These are phyloP conservation scores for Suhomyces kilbournensis DNA, from an alignment of 805 yeast species.

Conservation along the genomic window DNA sequence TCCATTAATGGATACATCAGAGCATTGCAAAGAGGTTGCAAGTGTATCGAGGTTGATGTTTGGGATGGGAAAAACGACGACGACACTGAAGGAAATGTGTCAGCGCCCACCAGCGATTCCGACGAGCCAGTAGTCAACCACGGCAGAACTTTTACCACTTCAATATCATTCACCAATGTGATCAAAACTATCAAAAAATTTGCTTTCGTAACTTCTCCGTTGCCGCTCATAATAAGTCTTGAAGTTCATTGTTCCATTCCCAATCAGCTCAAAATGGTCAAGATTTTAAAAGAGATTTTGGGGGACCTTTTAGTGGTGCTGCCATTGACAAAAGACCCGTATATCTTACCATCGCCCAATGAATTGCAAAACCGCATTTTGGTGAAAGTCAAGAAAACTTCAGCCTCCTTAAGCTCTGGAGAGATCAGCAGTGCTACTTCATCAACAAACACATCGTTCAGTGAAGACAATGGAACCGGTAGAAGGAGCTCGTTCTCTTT, in stretches of 20 bases:
- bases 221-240: conserved; percentile 80
- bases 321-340: conserved; percentile 29
- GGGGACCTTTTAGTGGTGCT: conserved; percentile 53
- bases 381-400: conserved; percentile 71
- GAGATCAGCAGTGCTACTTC: conserved; percentile 20
- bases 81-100: conserved; percentile 13
- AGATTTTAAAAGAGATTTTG: conserved; percentile 52
- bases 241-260: conserved; percentile 75
- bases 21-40: conserved; percentile 86
- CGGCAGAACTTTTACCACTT: conserved; percentile 78
- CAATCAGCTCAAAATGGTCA: conserved; percentile 61
- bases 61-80: conserved; percentile 72
- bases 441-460: conserved; percentile 41
- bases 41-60: conserved; percentile 91
- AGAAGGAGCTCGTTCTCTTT: conserved; percentile 18
- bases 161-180: conserved; percentile 68
- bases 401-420: conserved; percentile 14
- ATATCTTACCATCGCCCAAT: conserved; percentile 61
- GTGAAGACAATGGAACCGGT: conserved; percentile 33
- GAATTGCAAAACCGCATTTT: conserved; percentile 68
- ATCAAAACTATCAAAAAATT: conserved; percentile 72
- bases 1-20: conserved; percentile 87
- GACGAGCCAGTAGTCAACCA: conserved; percentile 85
- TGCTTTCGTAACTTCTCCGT: conserved; percentile 84
- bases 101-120: conserved; percentile 10